Conservation (phyloP, 495 filamentous ascomycete species). For the Lasiosphaeriaceae sp. region DNA sequence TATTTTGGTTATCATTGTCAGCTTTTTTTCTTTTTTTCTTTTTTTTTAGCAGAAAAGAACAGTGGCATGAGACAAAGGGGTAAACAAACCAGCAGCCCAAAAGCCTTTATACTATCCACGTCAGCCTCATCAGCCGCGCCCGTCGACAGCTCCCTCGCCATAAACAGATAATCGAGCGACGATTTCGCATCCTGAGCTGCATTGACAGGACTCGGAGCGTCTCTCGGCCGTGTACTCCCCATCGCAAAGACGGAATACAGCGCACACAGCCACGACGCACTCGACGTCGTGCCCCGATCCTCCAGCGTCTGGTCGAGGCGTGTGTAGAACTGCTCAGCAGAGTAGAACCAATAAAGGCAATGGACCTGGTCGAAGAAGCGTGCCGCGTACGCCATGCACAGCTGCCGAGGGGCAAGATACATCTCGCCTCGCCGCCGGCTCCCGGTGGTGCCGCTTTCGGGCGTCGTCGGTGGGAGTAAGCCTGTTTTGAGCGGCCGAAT, state of each 20-base stretch:
- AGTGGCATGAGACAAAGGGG: neutral
- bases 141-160: neutral
- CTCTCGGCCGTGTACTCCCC: neutral
- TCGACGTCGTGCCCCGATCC: neutral
- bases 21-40: neutral
- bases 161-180: conserved; percentile 6
- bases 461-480: conserved; percentile 1
- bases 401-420: neutral
- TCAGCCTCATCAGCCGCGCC: conserved; percentile 6
- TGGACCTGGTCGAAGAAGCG: conserved; percentile 36
- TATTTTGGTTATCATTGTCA: neutral
- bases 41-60: too few relatives aligned
- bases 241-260: conserved; percentile 5
- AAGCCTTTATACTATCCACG: conserved; percentile 6
- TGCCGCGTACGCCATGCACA: conserved; percentile 13
- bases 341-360: conserved; percentile 15
- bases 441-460: conserved; percentile 37
- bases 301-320: conserved; percentile 29
- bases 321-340: conserved; percentile 39
- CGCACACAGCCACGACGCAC: conserved; percentile 16
- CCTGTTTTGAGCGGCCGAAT: conserved; percentile 3
- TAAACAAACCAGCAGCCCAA: conserved; percentile 3
- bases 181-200: neutral
- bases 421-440: conserved; percentile 28
- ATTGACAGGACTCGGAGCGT: neutral